These are phyloP conservation scores for Lumnitzera littorea DNA, from an alignment of 345 rosid genomes.

Conservation along the genomic window DNA sequence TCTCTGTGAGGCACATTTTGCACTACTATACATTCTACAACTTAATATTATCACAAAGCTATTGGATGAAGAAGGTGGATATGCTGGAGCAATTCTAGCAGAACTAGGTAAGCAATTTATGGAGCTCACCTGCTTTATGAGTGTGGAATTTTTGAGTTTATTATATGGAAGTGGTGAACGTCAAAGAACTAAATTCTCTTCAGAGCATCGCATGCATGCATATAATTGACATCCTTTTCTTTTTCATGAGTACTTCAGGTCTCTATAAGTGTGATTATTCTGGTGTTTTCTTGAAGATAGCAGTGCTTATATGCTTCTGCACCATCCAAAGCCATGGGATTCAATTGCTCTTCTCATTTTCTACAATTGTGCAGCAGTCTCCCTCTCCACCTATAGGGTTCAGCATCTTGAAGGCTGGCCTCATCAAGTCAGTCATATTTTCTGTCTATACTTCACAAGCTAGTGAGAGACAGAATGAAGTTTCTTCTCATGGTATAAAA, in stretches of 20 bases:
- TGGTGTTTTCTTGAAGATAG: conserved; percentile 29
- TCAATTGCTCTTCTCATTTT: conserved; percentile 32
- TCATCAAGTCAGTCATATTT: conserved; percentile 34
- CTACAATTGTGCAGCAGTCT: conserved; percentile 33
- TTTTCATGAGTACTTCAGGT: conserved; percentile 19
- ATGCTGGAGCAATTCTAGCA: conserved; percentile 16
- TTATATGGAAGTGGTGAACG: too few species aligned
- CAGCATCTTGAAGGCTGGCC: conserved; percentile 35
- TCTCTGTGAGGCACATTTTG: conserved; percentile 34
- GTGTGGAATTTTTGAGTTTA: too few species aligned
- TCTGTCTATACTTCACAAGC: conserved; percentile 30
- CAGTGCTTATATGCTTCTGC: conserved; percentile 31
- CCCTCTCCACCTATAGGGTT: conserved; percentile 39
- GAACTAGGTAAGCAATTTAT: conserved; percentile 24
- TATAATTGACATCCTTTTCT: neutral
- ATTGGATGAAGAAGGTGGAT: conserved; percentile 22
- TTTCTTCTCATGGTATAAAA: conserved; percentile 30
- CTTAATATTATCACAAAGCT: conserved; percentile 24
- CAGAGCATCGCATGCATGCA: neutral
- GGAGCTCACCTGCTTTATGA: neutral
- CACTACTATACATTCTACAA: conserved; percentile 27
- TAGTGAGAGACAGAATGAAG: conserved; percentile 12
- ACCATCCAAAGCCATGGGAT: conserved; percentile 38
- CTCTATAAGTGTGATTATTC: conserved; percentile 19
- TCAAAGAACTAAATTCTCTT: too few species aligned